Evolutionary conservation across 1,284 basidiomycete genomes (phyloP).

Genomic region (Ustilago xerochloae): DNA sequence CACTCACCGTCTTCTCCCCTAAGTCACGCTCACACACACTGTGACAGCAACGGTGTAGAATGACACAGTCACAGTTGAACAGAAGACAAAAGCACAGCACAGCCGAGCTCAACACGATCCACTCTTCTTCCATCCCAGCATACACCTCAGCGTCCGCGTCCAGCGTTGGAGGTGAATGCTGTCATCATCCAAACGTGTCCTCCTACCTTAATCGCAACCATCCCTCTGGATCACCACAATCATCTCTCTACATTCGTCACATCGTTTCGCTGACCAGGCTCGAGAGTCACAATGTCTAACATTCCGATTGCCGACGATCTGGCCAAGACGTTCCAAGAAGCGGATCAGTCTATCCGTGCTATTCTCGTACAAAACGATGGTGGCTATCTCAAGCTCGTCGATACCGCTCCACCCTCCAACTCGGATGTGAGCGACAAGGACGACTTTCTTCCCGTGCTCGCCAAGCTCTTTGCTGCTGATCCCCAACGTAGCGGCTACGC

Average conservation of each 20-base stretch:
- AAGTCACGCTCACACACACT: neutral
- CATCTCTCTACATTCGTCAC: neutral
- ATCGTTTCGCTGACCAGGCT: too few relatives aligned
- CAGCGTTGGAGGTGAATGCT: neutral
- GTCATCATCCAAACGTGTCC: too few relatives aligned
- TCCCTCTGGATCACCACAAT: neutral
- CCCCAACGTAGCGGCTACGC: constrained; percentile 57
- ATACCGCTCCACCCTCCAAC: constrained; percentile 23
- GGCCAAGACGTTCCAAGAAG: constrained; percentile 29
- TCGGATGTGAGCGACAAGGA: constrained; percentile 45
- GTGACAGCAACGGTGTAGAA: neutral
- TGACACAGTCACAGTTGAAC: neutral
- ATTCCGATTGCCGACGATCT: constrained; percentile 48
- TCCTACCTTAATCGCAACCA: too few relatives aligned
- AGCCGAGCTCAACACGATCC: neutral
- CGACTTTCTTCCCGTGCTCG: constrained; percentile 45
- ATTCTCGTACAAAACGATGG: constrained; percentile 58
- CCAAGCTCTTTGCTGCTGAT: constrained; percentile 52
- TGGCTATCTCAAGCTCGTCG: constrained; percentile 46
- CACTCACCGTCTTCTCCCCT: neutral
- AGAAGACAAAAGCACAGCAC: neutral
- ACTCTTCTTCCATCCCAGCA: neutral
- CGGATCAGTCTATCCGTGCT: constrained; percentile 39
- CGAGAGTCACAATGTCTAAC: constrained; percentile 30
- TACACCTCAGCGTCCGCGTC: neutral